phyloP scores from a whole-genome alignment of 192 early-diverging fungal species.

The Coemansia sp. region DNA sequence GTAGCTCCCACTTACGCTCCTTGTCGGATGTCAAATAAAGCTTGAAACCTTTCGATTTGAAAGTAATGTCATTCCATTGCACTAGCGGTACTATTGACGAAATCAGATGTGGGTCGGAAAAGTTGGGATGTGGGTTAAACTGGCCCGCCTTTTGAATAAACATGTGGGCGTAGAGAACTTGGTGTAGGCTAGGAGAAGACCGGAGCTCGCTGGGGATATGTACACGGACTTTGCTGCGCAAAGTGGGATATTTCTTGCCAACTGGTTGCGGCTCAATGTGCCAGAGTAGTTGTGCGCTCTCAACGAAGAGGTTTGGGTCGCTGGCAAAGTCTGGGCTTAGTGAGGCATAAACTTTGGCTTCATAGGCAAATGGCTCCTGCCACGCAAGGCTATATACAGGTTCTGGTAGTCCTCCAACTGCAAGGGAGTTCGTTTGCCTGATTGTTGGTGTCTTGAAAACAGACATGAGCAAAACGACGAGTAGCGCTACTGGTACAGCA shows the following conservation, averaged over 20 bases:
- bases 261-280: no score
- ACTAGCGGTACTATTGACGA: background rate
- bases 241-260: conserved; percentile 2
- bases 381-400: background rate
- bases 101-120: conserved; percentile 13
- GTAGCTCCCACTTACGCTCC: background rate
- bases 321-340: background rate
- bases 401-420: background rate
- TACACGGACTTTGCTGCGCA: background rate
- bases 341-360: conserved; percentile 6
- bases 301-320: conserved; percentile 11
- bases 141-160: background rate
- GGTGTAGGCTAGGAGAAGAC: background rate
- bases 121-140: conserved; percentile 7
- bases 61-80: background rate
- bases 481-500: background rate
- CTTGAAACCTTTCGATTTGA: no score
- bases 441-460: background rate
- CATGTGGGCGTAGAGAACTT: conserved; percentile 16
- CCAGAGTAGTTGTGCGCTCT: no score
- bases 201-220: conserved; percentile 2
- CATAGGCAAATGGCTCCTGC: conserved; percentile 18
- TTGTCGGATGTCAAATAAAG: background rate
- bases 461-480: background rate
- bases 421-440: background rate